Conservation (phyloP, 1,284 basidiomycete species). For the Cryptococcus wingfieldii region DNA sequence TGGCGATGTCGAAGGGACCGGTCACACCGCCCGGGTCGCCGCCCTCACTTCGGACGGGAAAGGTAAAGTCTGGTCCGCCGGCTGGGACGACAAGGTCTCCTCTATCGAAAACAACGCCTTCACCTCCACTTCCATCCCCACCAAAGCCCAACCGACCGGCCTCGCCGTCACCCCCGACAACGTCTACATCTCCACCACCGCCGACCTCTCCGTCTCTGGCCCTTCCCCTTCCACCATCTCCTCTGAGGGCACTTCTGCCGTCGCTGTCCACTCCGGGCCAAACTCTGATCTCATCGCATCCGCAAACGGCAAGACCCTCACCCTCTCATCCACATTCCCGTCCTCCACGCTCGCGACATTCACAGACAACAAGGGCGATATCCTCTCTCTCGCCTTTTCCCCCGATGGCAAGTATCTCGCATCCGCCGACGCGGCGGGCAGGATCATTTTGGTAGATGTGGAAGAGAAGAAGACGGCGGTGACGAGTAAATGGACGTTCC, state of each 20-base stretch:
- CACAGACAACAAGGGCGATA: conserved; percentile 64
- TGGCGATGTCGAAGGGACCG: conserved; percentile 57
- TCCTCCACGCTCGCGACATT: conserved; percentile 48
- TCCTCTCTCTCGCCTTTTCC: conserved; percentile 77
- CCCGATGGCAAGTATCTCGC: conserved; percentile 71
- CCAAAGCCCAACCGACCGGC: conserved; percentile 67
- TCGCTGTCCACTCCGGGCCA: conserved; percentile 29
- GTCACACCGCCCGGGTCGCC: conserved; percentile 69
- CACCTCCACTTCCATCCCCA: conserved; percentile 45
- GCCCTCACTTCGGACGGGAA: conserved; percentile 55
- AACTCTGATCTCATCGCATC: conserved; percentile 39
- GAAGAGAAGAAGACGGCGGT: conserved; percentile 63
- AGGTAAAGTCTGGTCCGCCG: conserved; percentile 61
- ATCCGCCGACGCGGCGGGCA: conserved; percentile 62
- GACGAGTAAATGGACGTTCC: conserved; percentile 77
- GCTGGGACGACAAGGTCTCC: conserved; percentile 71
- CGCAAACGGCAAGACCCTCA: conserved; percentile 57
- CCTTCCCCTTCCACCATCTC: conserved; percentile 18
- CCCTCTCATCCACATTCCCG: conserved; percentile 48
- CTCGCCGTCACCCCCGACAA: conserved; percentile 60
- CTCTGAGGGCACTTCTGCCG: conserved; percentile 27
- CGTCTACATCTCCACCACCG: conserved; percentile 67
- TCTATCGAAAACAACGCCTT: conserved; percentile 56
- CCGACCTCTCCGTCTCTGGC: conserved; percentile 56
- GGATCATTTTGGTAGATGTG: conserved; percentile 55